Evolutionary conservation across 257 asterid species (phyloP).

Genomic region (Nyctanthes arbortristis): DNA sequence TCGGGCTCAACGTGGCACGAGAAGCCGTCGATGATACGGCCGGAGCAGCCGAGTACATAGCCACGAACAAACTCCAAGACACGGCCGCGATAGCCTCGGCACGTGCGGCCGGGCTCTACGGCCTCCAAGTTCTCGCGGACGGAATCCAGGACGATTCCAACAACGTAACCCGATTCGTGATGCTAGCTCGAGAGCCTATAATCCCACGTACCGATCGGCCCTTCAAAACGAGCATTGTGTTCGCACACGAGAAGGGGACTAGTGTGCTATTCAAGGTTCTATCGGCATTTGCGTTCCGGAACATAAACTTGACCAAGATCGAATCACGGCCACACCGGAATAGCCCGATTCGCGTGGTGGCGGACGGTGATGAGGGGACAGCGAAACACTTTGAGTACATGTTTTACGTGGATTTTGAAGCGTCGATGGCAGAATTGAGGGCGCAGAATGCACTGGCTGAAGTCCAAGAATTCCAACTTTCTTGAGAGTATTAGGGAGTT

Average conservation of each 20-base stretch:
- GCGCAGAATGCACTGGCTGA: constrained; percentile 57
- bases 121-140: constrained; percentile 32
- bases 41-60: constrained; percentile 55
- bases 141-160: constrained; percentile 57
- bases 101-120: constrained; percentile 53
- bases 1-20: constrained; percentile 45
- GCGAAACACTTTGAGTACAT: constrained; percentile 61
- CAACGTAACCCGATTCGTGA: constrained; percentile 53
- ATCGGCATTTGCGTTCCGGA: constrained; percentile 55
- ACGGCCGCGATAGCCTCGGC: constrained; percentile 55
- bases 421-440: constrained; percentile 58
- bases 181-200: constrained; percentile 55
- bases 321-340: constrained; percentile 52
- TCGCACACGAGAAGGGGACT: constrained; percentile 55
- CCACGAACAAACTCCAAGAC: constrained; percentile 41
- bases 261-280: constrained; percentile 53
- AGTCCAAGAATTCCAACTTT: constrained; percentile 58
- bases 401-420: constrained; percentile 55
- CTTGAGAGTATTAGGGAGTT: constrained; percentile 59
- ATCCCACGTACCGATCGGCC: constrained; percentile 55
- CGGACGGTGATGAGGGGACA: constrained; percentile 48
- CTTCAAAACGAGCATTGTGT: constrained; percentile 55
- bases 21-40: constrained; percentile 60
- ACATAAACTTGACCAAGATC: constrained; percentile 47
- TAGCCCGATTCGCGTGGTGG: constrained; percentile 46